A percentile compares a stretch with the other conserved stretches of the same genome.
phyloP scores from a whole-genome alignment of 495 filamentous ascomycete genomes.

The Aspergillus olivimuriae region DNA sequence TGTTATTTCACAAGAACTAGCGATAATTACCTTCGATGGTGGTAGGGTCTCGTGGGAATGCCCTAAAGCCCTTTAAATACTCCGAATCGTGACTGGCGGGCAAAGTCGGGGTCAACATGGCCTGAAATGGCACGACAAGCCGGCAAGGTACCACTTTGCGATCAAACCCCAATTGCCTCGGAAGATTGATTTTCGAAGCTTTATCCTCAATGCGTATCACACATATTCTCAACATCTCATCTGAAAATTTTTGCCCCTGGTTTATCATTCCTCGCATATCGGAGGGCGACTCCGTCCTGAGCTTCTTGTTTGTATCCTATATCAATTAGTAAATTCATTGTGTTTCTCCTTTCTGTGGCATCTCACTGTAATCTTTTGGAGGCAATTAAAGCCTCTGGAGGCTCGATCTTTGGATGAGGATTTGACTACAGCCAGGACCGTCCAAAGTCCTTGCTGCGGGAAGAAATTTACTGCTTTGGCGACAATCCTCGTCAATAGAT shows the following conservation, averaged over 20 bases:
- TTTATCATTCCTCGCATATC: conserved; percentile 67
- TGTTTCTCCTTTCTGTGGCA: background rate
- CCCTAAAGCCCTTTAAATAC: conserved; percentile 64
- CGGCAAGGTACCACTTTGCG: conserved; percentile 73
- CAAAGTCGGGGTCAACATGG: conserved; percentile 73
- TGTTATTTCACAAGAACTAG: conserved; percentile 23
- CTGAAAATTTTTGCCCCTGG: conserved; percentile 74
- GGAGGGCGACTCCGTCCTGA: conserved; percentile 31
- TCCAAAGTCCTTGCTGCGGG: conserved; percentile 93
- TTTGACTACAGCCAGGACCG: conserved; percentile 72
- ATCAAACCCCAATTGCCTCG: conserved; percentile 73
- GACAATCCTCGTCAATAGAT: conserved; percentile 69
- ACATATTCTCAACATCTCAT: conserved; percentile 75
- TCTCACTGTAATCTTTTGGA: conserved; percentile 41
- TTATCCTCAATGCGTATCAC: conserved; percentile 67
- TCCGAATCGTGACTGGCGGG: conserved; percentile 66
- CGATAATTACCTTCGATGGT: conserved; percentile 45
- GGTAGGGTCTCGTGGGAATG: conserved; percentile 65
- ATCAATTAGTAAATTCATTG: conserved; percentile 10
- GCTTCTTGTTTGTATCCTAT: conserved; percentile 40
- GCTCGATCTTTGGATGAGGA: conserved; percentile 46
- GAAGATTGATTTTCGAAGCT: conserved; percentile 61
- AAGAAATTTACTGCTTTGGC: conserved; percentile 70
- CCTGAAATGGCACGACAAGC: conserved; percentile 82
- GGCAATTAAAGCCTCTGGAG: conserved; percentile 39